phyloP scores from a whole-genome alignment of 1,284 basidiomycete genomes.

The Pseudozyma flocculosa region DNA sequence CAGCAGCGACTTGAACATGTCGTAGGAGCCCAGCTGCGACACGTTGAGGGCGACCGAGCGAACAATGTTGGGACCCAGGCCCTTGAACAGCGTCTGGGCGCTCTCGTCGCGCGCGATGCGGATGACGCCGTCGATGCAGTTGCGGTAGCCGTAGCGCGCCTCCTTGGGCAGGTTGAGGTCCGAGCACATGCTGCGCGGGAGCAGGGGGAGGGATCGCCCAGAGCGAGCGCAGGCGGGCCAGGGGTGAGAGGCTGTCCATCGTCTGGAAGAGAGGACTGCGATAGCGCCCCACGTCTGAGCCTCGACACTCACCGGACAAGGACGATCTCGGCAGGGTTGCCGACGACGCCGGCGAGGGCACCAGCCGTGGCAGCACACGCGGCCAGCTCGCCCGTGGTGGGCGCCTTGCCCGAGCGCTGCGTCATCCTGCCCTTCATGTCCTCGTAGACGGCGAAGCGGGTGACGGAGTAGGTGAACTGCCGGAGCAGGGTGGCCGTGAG shows the following conservation, averaged over 20 bases:
- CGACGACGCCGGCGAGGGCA: constrained; percentile 49
- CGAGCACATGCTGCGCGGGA: constrained; percentile 52
- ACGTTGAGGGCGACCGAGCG: constrained; percentile 63
- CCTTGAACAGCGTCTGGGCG: constrained; percentile 59
- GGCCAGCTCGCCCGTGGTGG: constrained; percentile 25
- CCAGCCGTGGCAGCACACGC: constrained; percentile 50
- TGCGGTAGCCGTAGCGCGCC: constrained; percentile 56
- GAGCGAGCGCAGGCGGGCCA: background rate
- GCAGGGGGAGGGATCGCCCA: background rate
- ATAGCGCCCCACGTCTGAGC: too few relatives aligned
- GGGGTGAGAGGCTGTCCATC: too few relatives aligned
- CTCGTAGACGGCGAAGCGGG: constrained; percentile 56
- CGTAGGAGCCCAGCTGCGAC: constrained; percentile 60
- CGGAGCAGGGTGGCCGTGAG: constrained; percentile 50
- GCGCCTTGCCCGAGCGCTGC: constrained; percentile 10
- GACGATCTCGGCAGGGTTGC: constrained; percentile 62
- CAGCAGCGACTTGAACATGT: constrained; percentile 62
- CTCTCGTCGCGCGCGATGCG: constrained; percentile 62
- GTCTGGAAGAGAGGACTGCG: too few relatives aligned
- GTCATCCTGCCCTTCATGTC: constrained; percentile 41
- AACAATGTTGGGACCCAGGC: constrained; percentile 62
- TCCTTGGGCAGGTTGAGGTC: constrained; percentile 56
- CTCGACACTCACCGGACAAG: constrained; percentile 52
- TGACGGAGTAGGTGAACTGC: constrained; percentile 57
- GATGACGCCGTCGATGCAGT: constrained; percentile 61